A percentile compares a stretch with the other conserved stretches of the same genome.
These are phyloP conservation scores for Aspergillus affinis DNA, from an alignment of 495 filamentous ascomycete genomes.

Conservation along the genomic window DNA sequence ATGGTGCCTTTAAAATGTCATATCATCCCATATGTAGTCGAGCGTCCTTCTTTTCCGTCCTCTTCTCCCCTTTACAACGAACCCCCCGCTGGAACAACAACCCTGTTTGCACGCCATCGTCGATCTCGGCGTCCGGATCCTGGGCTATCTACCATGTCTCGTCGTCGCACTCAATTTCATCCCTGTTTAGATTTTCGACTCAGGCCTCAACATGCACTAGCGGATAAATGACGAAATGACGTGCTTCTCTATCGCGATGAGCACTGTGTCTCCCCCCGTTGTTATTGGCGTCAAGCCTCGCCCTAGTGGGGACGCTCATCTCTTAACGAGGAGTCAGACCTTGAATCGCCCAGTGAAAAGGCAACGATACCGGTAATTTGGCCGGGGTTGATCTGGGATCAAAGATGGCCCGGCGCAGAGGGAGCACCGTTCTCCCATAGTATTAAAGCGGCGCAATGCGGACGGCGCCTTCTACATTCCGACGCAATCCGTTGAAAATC, in stretches of 20 bases:
- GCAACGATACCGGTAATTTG: neutral
- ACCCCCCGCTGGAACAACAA: too few relatives aligned
- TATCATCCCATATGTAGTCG: too few relatives aligned
- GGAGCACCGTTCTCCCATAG: too few relatives aligned
- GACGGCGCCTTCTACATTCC: neutral
- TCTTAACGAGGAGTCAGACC: neutral
- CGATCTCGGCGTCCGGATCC: too few relatives aligned
- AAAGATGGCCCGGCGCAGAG: neutral
- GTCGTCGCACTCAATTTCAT: too few relatives aligned
- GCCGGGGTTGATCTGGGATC: neutral
- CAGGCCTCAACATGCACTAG: too few relatives aligned
- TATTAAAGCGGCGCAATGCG: neutral
- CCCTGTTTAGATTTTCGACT: too few relatives aligned
- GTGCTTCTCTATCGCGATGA: constrained; percentile 5
- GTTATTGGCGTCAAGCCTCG: neutral
- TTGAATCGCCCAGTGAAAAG: neutral
- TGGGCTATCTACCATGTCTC: too few relatives aligned
- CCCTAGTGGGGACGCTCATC: neutral
- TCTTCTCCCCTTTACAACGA: too few relatives aligned
- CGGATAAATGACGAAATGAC: neutral
- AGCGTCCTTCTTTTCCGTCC: too few relatives aligned
- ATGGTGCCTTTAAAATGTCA: too few relatives aligned
- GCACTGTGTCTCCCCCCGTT: neutral
- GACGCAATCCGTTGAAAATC: neutral
- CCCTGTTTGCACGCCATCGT: too few relatives aligned